phyloP scores from a whole-genome alignment of 2,329 filamentous ascomycete genomes.

The Stagonosporopsis tanaceti region DNA sequence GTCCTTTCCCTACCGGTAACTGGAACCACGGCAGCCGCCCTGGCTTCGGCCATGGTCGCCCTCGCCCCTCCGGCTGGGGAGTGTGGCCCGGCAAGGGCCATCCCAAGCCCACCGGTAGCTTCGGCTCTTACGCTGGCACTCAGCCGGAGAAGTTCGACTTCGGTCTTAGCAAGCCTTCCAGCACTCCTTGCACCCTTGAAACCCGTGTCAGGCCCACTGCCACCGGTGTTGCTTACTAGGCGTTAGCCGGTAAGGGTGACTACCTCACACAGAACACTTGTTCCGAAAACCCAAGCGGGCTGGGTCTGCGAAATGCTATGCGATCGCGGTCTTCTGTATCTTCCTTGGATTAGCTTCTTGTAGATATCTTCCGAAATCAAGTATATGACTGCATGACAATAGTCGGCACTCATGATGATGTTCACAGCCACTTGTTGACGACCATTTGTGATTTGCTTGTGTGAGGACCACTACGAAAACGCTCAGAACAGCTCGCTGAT shows the following conservation, averaged over 20 bases:
- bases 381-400: conserved; percentile 5
- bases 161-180: conserved; percentile 15
- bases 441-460: not conserved
- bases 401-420: not conserved
- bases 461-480: too few species aligned
- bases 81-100: conserved; percentile 18
- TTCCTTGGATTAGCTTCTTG: conserved; percentile 8
- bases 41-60: conserved; percentile 27
- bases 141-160: conserved; percentile 20
- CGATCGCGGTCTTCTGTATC: not conserved
- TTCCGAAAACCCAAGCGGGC: not conserved
- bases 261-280: not conserved
- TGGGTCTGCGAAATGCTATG: not conserved
- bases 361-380: conserved; percentile 15
- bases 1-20: conserved; percentile 18
- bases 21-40: conserved; percentile 17
- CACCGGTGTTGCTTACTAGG: conserved; percentile 17
- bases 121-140: conserved; percentile 12
- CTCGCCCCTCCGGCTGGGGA: conserved; percentile 26
- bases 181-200: conserved; percentile 33
- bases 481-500: too few species aligned
- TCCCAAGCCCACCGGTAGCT: conserved; percentile 12
- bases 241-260: not conserved
- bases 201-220: conserved; percentile 34
- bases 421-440: not conserved